A percentile compares a stretch with the other conserved stretches of the same genome.
Conservation (phyloP, 331 rosid genomes). For the Malus hybrid region DNA sequence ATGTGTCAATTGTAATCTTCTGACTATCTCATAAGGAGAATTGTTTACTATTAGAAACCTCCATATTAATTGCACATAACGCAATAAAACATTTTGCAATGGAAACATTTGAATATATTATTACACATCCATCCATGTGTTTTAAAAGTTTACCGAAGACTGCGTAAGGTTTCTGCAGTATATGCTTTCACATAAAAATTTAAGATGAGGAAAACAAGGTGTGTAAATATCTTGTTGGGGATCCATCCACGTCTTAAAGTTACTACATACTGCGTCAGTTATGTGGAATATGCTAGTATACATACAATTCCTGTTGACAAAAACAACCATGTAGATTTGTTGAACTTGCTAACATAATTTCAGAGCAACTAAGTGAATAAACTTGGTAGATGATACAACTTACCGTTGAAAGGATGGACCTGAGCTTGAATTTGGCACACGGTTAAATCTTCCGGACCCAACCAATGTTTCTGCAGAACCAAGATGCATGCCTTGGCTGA, state of each 20-base stretch:
- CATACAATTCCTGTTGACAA: background rate
- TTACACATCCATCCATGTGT: background rate
- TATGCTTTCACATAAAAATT: background rate
- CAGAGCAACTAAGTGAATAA: background rate
- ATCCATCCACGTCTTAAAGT: background rate
- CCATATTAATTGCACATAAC: background rate
- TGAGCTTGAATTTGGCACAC: conserved; percentile 37
- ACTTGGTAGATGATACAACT: background rate
- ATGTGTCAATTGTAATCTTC: background rate
- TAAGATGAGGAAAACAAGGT: background rate
- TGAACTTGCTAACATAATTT: background rate
- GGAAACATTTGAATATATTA: background rate
- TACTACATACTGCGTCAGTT: background rate
- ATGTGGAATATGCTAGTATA: background rate
- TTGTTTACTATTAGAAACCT: background rate
- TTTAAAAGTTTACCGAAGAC: background rate
- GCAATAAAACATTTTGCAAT: background rate
- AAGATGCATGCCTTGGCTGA: conserved; percentile 61
- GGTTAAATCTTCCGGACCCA: conserved; percentile 61
- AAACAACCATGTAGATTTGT: background rate
- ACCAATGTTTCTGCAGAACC: conserved; percentile 54
- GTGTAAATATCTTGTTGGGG: background rate
- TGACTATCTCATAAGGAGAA: background rate
- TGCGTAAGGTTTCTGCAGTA: background rate
- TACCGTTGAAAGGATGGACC: conserved; percentile 57